Evolutionary conservation across 208 protist genomes (phyloP).

Genomic region (Acanthamoeba rhysodes): DNA sequence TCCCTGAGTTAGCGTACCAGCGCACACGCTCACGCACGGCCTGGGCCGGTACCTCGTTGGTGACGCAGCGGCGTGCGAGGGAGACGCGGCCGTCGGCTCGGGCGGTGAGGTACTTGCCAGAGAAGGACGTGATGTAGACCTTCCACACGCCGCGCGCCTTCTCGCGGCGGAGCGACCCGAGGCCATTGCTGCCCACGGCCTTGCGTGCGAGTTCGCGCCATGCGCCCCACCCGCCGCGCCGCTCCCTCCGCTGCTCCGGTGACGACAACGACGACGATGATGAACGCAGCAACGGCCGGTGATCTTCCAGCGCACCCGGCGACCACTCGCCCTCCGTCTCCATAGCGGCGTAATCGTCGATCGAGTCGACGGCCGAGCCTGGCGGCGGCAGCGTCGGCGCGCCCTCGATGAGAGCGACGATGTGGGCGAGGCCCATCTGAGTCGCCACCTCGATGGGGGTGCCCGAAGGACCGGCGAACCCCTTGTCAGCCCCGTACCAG

Average conservation of each 20-base stretch:
- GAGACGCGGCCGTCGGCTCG: slow-evolving; percentile 33
- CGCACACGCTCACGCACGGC: neutral
- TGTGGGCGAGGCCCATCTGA: slow-evolving; percentile 49
- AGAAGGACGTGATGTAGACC: slow-evolving; percentile 64
- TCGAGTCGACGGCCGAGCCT: neutral
- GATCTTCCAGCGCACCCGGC: neutral
- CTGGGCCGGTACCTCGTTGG: neutral
- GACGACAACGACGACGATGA: neutral
- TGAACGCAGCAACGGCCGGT: neutral
- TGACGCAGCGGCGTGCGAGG: slow-evolving; percentile 16
- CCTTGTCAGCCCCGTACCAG: slow-evolving; percentile 67
- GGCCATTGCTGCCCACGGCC: slow-evolving; percentile 50
- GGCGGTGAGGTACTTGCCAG: slow-evolving; percentile 60
- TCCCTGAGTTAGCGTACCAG: neutral
- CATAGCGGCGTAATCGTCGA: too few species aligned
- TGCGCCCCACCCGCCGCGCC: slow-evolving; percentile 6
- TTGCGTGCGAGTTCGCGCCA: slow-evolving; percentile 34
- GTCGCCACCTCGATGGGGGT: slow-evolving; percentile 23
- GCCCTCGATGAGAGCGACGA: slow-evolving; percentile 21
- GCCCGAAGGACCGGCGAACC: neutral
- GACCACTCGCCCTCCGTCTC: neutral
- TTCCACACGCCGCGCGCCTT: slow-evolving; percentile 66
- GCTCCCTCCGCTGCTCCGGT: neutral
- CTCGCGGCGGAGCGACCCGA: slow-evolving; percentile 46
- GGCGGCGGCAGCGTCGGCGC: neutral